These are phyloP conservation scores for Corynascus novoguineensis DNA, from an alignment of 495 filamentous ascomycete species.

Conservation along the genomic window DNA sequence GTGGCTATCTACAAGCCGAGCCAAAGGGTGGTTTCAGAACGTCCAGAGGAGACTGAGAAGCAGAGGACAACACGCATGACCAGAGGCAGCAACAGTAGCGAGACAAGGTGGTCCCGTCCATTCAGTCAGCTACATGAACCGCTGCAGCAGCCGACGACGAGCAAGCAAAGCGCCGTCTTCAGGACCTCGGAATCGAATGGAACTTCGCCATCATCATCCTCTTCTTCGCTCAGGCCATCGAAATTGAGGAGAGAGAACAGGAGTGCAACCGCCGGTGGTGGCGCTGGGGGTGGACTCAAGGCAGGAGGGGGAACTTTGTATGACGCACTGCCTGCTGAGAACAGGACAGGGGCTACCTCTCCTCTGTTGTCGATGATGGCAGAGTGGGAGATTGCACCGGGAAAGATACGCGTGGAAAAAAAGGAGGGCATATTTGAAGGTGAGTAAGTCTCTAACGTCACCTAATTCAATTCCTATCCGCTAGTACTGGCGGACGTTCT, in stretches of 20 bases:
- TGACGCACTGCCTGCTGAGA: background rate
- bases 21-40: background rate
- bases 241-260: background rate
- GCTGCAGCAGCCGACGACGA: background rate
- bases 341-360: background rate
- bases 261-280: background rate
- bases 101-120: background rate
- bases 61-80: background rate
- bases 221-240: background rate
- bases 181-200: background rate
- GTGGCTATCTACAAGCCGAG: constrained; percentile 11
- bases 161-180: background rate
- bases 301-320: background rate
- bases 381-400: constrained; percentile 17
- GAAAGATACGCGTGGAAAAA: constrained; percentile 3
- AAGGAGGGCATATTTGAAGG: background rate
- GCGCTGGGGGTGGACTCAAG: background rate
- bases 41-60: background rate
- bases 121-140: background rate
- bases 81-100: background rate
- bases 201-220: too few species aligned
- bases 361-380: constrained; percentile 4
- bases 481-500: background rate
- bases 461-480: background rate
- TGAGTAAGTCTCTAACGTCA: constrained; percentile 10